phyloP scores from a whole-genome alignment of 768 basidiomycete genomes.

The Mycena crocata region DNA sequence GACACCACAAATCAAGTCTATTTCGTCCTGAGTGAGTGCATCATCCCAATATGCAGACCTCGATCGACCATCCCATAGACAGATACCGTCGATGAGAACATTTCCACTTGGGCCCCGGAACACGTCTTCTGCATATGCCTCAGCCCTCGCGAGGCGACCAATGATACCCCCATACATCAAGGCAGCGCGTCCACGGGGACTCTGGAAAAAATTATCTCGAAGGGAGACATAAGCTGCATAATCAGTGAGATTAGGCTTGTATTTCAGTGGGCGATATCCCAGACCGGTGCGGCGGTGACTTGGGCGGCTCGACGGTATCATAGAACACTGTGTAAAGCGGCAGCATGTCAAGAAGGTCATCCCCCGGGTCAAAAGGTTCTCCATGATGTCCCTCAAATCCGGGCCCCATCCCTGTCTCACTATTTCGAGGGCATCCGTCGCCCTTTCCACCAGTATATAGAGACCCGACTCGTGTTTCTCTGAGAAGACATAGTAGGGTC shows the following conservation, averaged over 20 bases:
- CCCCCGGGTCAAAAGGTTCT: not conserved
- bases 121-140: conserved; percentile 22
- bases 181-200: conserved; percentile 39
- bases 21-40: conserved; percentile 34
- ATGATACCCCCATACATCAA: conserved; percentile 40
- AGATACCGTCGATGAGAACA: conserved; percentile 13
- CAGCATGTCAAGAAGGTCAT: not conserved
- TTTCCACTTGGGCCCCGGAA: conserved; percentile 33
- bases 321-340: not conserved
- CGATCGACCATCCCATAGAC: not conserved
- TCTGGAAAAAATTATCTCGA: conserved; percentile 10
- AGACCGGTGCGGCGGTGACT: conserved; percentile 8
- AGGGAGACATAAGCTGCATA: conserved; percentile 17
- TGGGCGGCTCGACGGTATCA: no score
- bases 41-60: conserved; percentile 36
- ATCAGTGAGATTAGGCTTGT: conserved; percentile 13
- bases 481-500: not conserved
- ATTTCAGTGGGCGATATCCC: conserved; percentile 4
- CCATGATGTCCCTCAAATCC: not conserved
- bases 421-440: not conserved
- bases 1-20: conserved; percentile 37
- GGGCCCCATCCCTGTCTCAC: not conserved
- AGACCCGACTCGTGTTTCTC: not conserved
- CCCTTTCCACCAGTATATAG: not conserved
- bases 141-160: conserved; percentile 35